These are phyloP conservation scores for Vicia villosa DNA, from an alignment of 306 rosid species.

Conservation along the genomic window DNA sequence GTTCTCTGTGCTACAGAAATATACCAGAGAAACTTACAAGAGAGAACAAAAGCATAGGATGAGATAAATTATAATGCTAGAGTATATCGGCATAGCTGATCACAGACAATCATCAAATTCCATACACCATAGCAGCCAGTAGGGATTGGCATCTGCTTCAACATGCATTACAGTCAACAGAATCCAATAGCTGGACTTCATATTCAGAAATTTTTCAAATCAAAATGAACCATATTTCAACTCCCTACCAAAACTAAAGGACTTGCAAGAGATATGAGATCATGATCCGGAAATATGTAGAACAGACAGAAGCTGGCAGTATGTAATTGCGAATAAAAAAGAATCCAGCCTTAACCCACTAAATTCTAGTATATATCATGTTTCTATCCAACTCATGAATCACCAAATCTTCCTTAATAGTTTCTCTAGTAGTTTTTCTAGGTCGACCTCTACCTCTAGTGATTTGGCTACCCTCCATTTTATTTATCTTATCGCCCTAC, in stretches of 20 bases:
- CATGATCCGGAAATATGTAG: neutral
- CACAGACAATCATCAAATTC: neutral
- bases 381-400: too few relatives aligned
- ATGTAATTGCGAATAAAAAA: neutral
- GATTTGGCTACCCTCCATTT: too few relatives aligned
- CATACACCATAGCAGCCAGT: neutral
- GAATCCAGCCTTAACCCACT: too few relatives aligned
- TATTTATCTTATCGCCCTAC: too few relatives aligned
- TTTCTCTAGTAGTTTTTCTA: too few relatives aligned
- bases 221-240: neutral
- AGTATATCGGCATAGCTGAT: neutral
- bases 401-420: too few relatives aligned
- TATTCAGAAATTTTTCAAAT: neutral
- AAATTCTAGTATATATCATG: too few relatives aligned
- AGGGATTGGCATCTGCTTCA: neutral
- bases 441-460: too few relatives aligned
- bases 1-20: neutral
- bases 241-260: slow-evolving; percentile 3
- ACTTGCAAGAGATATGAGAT: neutral
- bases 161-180: neutral
- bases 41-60: neutral
- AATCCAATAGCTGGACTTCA: slow-evolving; percentile 7
- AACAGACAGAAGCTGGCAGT: neutral
- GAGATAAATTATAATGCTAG: neutral
- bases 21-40: neutral